phyloP scores from a whole-genome alignment of 768 basidiomycete species.

The Amanita exitialis region DNA sequence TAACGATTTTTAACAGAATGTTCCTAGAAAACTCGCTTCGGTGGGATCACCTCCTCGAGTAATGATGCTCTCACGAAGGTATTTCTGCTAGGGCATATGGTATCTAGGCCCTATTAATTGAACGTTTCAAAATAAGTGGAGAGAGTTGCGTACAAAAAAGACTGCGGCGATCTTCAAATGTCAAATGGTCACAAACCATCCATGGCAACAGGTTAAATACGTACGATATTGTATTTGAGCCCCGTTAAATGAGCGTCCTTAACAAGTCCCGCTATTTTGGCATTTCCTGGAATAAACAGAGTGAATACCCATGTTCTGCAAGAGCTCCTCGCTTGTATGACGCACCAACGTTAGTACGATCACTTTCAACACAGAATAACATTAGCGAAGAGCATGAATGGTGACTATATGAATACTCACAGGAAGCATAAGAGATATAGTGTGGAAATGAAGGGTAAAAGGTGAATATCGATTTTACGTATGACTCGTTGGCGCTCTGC shows the following conservation, averaged over 20 bases:
- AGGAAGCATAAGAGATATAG: conserved; percentile 37
- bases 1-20: conserved; percentile 15
- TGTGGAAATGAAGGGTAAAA: conserved; percentile 33
- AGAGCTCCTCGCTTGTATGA: background rate
- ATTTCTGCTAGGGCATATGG: conserved; percentile 19
- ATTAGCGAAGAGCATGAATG: background rate
- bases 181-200: background rate
- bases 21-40: conserved; percentile 10
- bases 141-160: conserved; percentile 13
- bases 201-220: background rate
- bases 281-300: conserved; percentile 11
- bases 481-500: conserved; percentile 18
- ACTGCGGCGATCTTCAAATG: conserved; percentile 13
- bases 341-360: conserved; percentile 18
- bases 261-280: conserved; percentile 18
- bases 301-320: background rate
- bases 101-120: conserved; percentile 10
- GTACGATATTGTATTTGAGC: conserved; percentile 17
- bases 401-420: conserved; percentile 17
- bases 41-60: background rate
- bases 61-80: conserved; percentile 15
- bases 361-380: conserved; percentile 7
- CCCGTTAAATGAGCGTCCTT: conserved; percentile 15
- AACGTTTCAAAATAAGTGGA: background rate
- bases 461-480: conserved; percentile 33